Evolutionary conservation across 768 basidiomycete genomes (phyloP).

Genomic region (Lactarius trivialis): DNA sequence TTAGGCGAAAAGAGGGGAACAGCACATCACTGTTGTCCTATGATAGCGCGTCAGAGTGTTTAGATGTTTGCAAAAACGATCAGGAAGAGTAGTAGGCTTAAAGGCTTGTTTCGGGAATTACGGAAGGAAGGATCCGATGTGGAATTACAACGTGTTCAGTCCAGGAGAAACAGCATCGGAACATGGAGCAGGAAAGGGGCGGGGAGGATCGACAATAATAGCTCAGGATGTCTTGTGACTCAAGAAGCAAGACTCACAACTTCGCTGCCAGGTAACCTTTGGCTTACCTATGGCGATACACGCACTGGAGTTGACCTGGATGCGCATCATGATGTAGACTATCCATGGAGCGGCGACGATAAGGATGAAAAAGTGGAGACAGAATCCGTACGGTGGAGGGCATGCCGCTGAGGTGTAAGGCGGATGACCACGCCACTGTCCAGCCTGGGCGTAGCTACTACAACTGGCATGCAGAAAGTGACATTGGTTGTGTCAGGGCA

Average conservation of each 20-base stretch:
- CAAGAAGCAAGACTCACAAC: conserved; percentile 43
- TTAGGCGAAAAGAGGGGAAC: conserved; percentile 81
- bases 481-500: too few species aligned
- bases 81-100: background rate
- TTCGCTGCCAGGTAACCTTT: conserved; percentile 66
- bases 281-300: conserved; percentile 55
- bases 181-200: too few species aligned
- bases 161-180: too few species aligned
- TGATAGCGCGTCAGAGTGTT: background rate
- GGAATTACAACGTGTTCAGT: too few species aligned
- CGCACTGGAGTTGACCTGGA: conserved; percentile 69
- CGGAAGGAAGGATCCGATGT: too few species aligned
- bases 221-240: background rate
- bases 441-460: too few species aligned
- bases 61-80: background rate
- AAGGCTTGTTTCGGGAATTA: too few species aligned
- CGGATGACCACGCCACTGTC: too few species aligned
- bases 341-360: conserved; percentile 61
- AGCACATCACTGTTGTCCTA: conserved; percentile 93
- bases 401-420: too few species aligned
- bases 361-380: conserved; percentile 60
- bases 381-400: conserved; percentile 65
- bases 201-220: background rate
- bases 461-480: too few species aligned
- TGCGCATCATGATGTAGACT: conserved; percentile 72